phyloP scores from a whole-genome alignment of 345 rosid species.

The Ceriops zippeliana region DNA sequence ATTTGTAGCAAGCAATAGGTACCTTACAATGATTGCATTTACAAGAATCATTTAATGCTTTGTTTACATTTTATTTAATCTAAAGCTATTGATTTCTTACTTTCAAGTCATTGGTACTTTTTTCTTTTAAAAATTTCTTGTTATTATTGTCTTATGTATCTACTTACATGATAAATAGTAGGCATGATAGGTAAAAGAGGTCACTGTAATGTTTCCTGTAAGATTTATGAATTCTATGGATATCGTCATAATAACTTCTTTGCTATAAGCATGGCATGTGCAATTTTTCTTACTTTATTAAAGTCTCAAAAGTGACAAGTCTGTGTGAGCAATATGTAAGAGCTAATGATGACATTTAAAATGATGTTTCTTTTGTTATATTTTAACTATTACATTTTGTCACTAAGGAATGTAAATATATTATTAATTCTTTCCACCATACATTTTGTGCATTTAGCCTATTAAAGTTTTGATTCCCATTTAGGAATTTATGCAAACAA shows the following conservation, averaged over 20 bases:
- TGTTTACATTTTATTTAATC: background rate
- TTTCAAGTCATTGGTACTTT: too few species aligned
- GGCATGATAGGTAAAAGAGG: constrained; percentile 67
- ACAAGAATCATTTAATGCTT: background rate
- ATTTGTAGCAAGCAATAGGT: background rate
- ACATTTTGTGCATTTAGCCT: constrained; percentile 11
- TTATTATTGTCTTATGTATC: background rate
- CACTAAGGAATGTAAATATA: background rate
- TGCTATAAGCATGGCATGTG: constrained; percentile 56
- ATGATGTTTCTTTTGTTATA: too few species aligned
- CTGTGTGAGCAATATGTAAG: background rate
- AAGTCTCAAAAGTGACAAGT: constrained; percentile 2
- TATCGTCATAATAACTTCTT: constrained; percentile 75
- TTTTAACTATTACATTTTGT: background rate
- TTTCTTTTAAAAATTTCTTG: too few species aligned
- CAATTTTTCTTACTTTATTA: constrained; percentile 7
- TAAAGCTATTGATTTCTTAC: background rate
- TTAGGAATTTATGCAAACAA: constrained; percentile 87
- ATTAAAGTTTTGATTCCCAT: constrained; percentile 11
- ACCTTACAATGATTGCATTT: background rate
- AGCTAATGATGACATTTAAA: too few species aligned
- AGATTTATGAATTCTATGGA: constrained; percentile 83
- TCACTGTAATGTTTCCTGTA: constrained; percentile 81
- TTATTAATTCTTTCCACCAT: constrained; percentile 5
- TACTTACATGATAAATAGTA: background rate